Evolutionary conservation across 768 basidiomycete species (phyloP).

Genomic region (Boletus rubroflammeus): DNA sequence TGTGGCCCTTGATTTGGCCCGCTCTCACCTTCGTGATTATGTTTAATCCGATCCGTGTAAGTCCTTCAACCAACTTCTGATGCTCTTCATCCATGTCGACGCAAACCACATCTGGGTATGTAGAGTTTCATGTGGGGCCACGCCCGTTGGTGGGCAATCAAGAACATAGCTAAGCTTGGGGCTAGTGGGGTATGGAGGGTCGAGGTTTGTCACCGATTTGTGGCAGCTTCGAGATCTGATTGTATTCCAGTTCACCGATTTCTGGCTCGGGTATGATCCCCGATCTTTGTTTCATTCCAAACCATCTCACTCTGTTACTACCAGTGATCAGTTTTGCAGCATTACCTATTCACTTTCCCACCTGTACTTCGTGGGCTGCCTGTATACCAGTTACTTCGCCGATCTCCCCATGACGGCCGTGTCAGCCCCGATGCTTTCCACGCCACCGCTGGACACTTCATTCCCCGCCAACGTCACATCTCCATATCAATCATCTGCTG

Average conservation of each 20-base stretch:
- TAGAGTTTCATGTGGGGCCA: constrained; percentile 36
- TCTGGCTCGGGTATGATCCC: constrained; percentile 74
- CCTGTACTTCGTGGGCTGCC: constrained; percentile 69
- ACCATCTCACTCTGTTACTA: background rate
- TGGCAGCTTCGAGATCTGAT: background rate
- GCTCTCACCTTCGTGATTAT: constrained; percentile 54
- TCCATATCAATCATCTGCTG: background rate
- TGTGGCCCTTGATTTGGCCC: constrained; percentile 84
- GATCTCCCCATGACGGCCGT: background rate
- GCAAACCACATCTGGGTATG: constrained; percentile 37
- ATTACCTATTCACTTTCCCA: constrained; percentile 70
- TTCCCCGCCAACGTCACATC: background rate
- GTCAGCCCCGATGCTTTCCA: background rate
- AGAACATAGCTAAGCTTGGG: constrained; percentile 57
- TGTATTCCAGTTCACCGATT: constrained; percentile 63
- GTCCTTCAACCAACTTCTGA: background rate
- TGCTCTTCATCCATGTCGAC: background rate
- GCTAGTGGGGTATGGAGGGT: constrained; percentile 68
- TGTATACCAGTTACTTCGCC: constrained; percentile 43
- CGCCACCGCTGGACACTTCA: background rate
- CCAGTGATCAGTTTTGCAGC: constrained; percentile 78
- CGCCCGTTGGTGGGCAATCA: constrained; percentile 74
- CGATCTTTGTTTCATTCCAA: background rate
- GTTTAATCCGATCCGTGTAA: constrained; percentile 71
- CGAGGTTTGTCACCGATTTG: constrained; percentile 47